phyloP scores from a whole-genome alignment of 2,329 filamentous ascomycete species.

The Trichoderma breve region DNA sequence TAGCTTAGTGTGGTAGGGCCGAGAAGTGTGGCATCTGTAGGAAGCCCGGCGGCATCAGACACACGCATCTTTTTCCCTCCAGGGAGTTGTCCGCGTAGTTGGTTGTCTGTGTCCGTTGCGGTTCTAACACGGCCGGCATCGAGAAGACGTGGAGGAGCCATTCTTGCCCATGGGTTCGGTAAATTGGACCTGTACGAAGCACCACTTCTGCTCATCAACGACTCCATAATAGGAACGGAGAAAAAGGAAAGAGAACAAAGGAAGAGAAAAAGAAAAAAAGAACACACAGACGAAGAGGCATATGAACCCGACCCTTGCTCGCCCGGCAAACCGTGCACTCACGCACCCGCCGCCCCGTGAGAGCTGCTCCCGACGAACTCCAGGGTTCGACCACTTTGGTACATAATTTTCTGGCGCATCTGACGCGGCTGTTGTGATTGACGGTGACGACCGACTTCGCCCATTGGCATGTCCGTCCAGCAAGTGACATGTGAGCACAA shows the following conservation, averaged over 20 bases:
- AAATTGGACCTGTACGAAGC: neutral
- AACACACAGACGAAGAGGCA: neutral
- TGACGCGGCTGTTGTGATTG: neutral
- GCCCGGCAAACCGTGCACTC: slow-evolving; percentile 7
- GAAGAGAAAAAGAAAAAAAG: neutral
- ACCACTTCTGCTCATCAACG: neutral
- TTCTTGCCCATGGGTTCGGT: neutral
- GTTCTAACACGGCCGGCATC: neutral
- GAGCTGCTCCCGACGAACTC: neutral
- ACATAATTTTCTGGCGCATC: neutral
- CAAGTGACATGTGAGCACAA: neutral
- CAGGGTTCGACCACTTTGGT: neutral
- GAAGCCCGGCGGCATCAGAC: neutral
- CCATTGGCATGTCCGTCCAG: neutral
- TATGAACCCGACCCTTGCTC: slow-evolving; percentile 2
- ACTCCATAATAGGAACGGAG: slow-evolving; percentile 4
- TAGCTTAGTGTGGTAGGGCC: neutral
- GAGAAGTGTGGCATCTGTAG: neutral
- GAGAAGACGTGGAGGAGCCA: neutral
- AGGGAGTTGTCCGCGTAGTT: neutral
- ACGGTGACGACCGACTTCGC: neutral
- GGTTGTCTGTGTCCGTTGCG: neutral
- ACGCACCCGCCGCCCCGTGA: neutral
- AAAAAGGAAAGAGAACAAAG: neutral
- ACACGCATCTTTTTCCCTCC: neutral